Conservation (phyloP, 306 rosid species). For the Phaseolus lunatus region DNA sequence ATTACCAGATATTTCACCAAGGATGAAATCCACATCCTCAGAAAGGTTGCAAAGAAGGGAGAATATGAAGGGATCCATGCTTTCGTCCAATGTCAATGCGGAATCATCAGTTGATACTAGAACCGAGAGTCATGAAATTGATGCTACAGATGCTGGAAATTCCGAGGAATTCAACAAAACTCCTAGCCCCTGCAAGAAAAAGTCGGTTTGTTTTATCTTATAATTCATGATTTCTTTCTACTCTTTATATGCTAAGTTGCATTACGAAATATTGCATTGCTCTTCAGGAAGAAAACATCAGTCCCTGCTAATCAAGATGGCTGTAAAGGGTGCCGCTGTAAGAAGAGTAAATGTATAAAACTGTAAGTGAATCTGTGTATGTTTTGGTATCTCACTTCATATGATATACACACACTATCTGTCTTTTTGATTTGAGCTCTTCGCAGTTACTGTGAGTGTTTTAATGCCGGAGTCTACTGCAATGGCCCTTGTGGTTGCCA, state of each 20-base stretch:
- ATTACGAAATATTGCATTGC: conserved; percentile 36
- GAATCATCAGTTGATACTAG: conserved; percentile 45
- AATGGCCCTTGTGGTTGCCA: conserved; percentile 63
- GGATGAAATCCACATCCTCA: conserved; percentile 46
- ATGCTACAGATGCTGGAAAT: conserved; percentile 42
- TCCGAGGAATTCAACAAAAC: conserved; percentile 46
- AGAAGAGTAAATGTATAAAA: conserved; percentile 75
- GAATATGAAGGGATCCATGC: conserved; percentile 43
- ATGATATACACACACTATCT: background rate
- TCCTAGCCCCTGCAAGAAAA: conserved; percentile 58
- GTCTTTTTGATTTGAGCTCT: conserved; percentile 28
- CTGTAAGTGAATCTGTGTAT: conserved; percentile 62
- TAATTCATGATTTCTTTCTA: background rate
- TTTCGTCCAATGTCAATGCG: conserved; percentile 31
- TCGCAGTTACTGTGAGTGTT: conserved; percentile 82
- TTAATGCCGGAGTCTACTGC: conserved; percentile 67
- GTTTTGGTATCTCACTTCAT: conserved; percentile 8
- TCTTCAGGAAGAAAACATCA: conserved; percentile 59
- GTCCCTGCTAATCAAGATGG: conserved; percentile 47
- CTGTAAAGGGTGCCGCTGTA: conserved; percentile 72
- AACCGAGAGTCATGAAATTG: conserved; percentile 42
- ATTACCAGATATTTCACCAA: conserved; percentile 49
- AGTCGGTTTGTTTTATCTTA: conserved; percentile 46
- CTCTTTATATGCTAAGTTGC: conserved; percentile 20
- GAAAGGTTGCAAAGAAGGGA: conserved; percentile 42